Conservation (phyloP, 2,329 filamentous ascomycete genomes). For the Trichoderma endophyticum region DNA sequence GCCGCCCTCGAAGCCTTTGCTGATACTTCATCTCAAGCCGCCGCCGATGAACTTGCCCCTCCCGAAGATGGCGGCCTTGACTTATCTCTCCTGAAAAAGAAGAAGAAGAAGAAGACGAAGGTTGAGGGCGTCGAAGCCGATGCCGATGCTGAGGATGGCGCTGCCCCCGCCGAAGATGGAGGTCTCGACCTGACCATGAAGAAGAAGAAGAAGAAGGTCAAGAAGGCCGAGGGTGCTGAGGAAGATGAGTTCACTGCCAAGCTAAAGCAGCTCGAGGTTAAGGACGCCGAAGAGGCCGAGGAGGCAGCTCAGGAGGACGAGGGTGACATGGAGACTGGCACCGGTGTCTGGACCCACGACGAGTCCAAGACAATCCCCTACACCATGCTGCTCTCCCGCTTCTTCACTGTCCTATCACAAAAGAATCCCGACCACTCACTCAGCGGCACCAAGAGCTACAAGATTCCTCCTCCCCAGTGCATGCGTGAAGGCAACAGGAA, state of each 20-base stretch:
- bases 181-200: conserved; percentile 54
- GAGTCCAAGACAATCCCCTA: conserved; percentile 76
- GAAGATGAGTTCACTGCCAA: conserved; percentile 60
- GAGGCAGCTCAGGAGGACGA: conserved; percentile 52
- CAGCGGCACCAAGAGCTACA: conserved; percentile 90
- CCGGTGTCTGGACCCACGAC: conserved; percentile 86
- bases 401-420: conserved; percentile 91
- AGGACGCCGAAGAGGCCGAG: conserved; percentile 60
- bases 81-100: conserved; percentile 77
- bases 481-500: conserved; percentile 99
- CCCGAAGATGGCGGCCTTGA: conserved; percentile 53
- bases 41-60: conserved; percentile 44
- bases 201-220: conserved; percentile 83
- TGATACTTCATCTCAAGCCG: conserved; percentile 45
- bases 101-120: conserved; percentile 59
- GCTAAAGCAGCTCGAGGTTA: conserved; percentile 59
- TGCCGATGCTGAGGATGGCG: conserved; percentile 40
- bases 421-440: conserved; percentile 95
- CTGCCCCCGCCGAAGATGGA: conserved; percentile 39
- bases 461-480: conserved; percentile 98
- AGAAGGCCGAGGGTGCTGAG: conserved; percentile 60
- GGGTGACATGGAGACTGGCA: conserved; percentile 82
- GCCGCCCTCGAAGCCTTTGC: conserved; percentile 55
- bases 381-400: conserved; percentile 79
- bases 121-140: conserved; percentile 45